Base-by-base conservation (phyloP, 306 rosid genomes). In the Gastrolobium bilobum region DNA sequence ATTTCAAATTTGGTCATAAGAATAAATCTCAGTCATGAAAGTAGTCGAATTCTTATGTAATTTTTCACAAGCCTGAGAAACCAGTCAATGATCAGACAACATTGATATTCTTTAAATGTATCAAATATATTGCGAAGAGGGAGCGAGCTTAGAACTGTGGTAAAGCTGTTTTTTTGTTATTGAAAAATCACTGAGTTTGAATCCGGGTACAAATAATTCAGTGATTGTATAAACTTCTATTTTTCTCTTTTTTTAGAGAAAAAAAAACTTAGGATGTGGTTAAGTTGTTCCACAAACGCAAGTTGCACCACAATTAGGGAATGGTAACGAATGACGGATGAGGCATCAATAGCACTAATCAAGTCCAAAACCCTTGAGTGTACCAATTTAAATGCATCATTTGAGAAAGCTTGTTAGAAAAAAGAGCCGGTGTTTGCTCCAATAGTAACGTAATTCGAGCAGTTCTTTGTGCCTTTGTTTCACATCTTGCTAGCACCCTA, bases 211-310 rank as follows among this genome's bases (percentile, higher is more conserved):
- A 44, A 13, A 44, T 10, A 44, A 44, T 10, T 44, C 50, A 8
- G 3, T 44, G 20, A 11, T 50, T n/a, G 13, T 50, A 50, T 50
- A 14, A 37, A 37, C 39, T 3, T 37, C 39, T 37, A 2, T 37
- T 37, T 11, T 4, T 11, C 11, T 47, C 13, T 13, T 11, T 50
- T 11, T 13, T 50, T 13, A 8, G 58, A 15, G 14, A 5, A 52
- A 52, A 2, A 4, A 52, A 15, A 52, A 52, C 1, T 5, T 52
- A 52, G 30, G 8, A 14, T 15, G 33, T 14, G 20, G 33, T 14
- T 52, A 14, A 14, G 33, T 52, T 52, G 31, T 14, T 52, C 58
- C 58, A 52, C 31, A 58, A 58, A 58, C 40, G 65, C 65, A 61
- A 13, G 44, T 44, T 61, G 29, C 10, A 61, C 44, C 67, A 34